Conservation (phyloP, 768 basidiomycete species). For the Naganishia randhawae region DNA sequence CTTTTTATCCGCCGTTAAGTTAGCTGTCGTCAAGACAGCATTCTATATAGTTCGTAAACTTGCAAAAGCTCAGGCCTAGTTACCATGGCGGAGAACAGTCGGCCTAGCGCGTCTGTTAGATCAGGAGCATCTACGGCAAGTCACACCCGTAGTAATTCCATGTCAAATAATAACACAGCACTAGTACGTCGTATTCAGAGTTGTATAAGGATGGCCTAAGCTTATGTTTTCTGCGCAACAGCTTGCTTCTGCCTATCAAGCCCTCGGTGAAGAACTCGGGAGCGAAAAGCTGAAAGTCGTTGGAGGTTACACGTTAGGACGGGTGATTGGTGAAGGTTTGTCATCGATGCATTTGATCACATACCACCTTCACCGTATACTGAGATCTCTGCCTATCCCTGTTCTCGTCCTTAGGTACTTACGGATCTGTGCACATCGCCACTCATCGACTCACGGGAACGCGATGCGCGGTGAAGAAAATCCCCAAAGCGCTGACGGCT, state of each 20-base stretch:
- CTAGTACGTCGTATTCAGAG: background rate
- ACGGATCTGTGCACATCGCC: constrained; percentile 91
- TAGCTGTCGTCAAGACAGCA: background rate
- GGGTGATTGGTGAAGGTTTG: constrained; percentile 90
- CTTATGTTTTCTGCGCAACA: constrained; percentile 49
- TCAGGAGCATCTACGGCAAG: background rate
- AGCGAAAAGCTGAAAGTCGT: constrained; percentile 84
- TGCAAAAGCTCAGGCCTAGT: background rate
- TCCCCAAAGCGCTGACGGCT: constrained; percentile 83
- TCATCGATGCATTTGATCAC: background rate
- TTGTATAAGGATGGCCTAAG: background rate
- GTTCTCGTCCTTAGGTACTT: constrained; percentile 63
- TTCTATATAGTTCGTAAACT: background rate
- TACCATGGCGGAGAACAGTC: background rate
- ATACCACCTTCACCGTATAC: background rate
- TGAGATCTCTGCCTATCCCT: background rate
- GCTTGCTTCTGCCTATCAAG: constrained; percentile 92
- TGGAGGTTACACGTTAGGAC: constrained; percentile 89
- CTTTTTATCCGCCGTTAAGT: background rate
- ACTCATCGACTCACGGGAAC: constrained; percentile 87
- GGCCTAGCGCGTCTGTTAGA: background rate
- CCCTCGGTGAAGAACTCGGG: constrained; percentile 92
- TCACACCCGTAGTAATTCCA: constrained; percentile 17
- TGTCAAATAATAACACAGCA: constrained; percentile 20
- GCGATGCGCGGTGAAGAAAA: constrained; percentile 95